Conservation (phyloP, 2,329 filamentous ascomycete genomes). For the Penicillium psychrosexuale region DNA sequence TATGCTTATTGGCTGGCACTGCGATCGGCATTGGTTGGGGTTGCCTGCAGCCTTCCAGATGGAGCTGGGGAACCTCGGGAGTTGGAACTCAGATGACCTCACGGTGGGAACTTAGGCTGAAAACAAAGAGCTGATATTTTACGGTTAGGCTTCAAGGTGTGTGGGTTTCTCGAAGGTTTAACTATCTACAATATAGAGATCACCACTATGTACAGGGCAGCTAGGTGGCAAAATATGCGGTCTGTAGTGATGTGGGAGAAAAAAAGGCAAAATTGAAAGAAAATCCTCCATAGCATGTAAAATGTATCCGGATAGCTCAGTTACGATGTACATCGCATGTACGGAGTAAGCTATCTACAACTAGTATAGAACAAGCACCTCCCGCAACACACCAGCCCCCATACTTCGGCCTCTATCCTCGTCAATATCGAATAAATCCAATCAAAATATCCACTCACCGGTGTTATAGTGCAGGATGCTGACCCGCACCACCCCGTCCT, state of each 20-base stretch:
- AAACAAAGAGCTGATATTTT: background rate
- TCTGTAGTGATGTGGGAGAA: background rate
- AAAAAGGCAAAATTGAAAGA: background rate
- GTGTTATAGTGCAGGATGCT: conserved; percentile 73
- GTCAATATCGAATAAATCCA: conserved; percentile 1
- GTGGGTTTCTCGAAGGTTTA: conserved; percentile 16
- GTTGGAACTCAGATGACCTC: conserved; percentile 7
- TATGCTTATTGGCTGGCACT: conserved; percentile 9
- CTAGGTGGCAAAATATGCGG: background rate
- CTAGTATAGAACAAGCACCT: conserved; percentile 9
- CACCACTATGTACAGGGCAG: background rate
- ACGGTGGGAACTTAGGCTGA: conserved; percentile 6
- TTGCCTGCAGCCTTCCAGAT: conserved; percentile 10
- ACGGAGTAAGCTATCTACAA: background rate
- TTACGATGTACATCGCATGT: background rate
- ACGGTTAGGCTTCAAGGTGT: background rate
- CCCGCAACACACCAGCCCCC: conserved; percentile 16
- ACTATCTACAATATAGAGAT: background rate
- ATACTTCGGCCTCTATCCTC: conserved; percentile 20
- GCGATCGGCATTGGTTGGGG: conserved; percentile 15
- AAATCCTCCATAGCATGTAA: background rate
- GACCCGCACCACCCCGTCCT: conserved; percentile 65
- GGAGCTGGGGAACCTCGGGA: conserved; percentile 7
- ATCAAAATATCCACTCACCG: conserved; percentile 42
- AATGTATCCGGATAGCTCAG: background rate